These are phyloP conservation scores for Orbilia brochopaga DNA, from an alignment of 2,329 filamentous ascomycete genomes.

Conservation along the genomic window DNA sequence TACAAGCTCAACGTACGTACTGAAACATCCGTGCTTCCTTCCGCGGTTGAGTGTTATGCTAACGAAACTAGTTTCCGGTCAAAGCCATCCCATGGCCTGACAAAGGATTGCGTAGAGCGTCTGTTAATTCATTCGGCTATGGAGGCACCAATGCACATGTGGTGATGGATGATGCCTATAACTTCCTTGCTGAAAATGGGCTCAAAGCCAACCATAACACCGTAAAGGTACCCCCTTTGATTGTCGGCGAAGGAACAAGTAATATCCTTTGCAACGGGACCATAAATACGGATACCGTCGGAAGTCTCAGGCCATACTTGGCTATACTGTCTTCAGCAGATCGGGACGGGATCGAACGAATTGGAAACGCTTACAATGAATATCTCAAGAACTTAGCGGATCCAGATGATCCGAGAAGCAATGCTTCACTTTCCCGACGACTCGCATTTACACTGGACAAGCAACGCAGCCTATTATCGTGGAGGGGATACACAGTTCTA, in stretches of 20 bases:
- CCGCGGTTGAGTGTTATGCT: not conserved
- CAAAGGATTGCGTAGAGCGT: constrained; percentile 19
- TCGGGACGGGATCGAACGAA: constrained; percentile 10
- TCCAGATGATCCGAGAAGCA: not conserved
- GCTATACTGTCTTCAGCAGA: constrained; percentile 14
- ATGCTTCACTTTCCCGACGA: not conserved
- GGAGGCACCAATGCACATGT: constrained; percentile 55
- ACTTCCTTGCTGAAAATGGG: constrained; percentile 7
- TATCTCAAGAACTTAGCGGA: not conserved
- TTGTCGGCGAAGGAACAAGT: not conserved
- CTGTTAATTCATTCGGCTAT: constrained; percentile 56
- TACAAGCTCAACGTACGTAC: constrained; percentile 28
- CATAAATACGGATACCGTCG: not conserved
- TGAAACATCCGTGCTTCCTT: not conserved
- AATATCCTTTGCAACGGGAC: not conserved
- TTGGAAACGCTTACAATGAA: constrained; percentile 4
- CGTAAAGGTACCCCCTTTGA: not conserved
- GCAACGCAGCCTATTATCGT: constrained; percentile 1
- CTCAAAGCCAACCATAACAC: constrained; percentile 23
- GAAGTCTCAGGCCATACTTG: constrained; percentile 6
- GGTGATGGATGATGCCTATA: constrained; percentile 20
- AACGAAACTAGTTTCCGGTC: constrained; percentile 10
- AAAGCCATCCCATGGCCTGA: constrained; percentile 14
- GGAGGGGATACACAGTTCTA: constrained; percentile 17
- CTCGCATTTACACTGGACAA: constrained; percentile 19